Base-by-base conservation (phyloP, 2,329 filamentous ascomycete species). In the Teratosphaeria viscida region DNA sequence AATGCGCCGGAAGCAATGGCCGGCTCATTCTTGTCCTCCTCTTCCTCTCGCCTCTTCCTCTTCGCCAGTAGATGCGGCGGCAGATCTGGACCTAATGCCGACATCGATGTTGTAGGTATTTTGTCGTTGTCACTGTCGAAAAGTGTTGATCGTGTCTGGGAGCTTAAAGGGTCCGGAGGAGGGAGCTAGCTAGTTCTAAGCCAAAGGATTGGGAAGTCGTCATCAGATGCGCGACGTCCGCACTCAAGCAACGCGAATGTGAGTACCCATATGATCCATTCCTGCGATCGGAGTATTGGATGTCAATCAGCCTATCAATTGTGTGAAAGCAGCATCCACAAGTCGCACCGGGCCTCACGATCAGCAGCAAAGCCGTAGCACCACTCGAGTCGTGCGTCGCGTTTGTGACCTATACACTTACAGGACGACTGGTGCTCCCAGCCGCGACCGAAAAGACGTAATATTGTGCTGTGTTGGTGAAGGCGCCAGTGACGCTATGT, bases 41-140 rank as follows among this genome's bases (percentile, higher is more conserved):
- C 59, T 35, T 79, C 74, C 60, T 75, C 72, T 64, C 79, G 65
- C 72, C 75, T 75, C 79, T 83, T 74, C 63, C 75, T 69, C 72
- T 82, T 78, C 11, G 79, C 66, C 37, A 82, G 70, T 52, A 87
- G 79, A 62, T 88, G 84, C 4, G 87, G 80, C 12, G 89, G 88
- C 27, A 91, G 73, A 61, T 85, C 79, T 14, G 89, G 88, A 5
- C 88, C 87, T 68, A 89, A 85, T 37, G 83, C 84, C 56, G 85
- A 77, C 86, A 89, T 89, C 23, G 19, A 54, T 57, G 11, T 3
- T 16, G 55, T 27, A 27, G 29, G 29, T 56, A 26, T 27, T 23
- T 23, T 54, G 53, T 11, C 14, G 26, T 19, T 32, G 53, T 16
- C 14, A 3, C 32, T 54, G 27, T 32, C 43, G 16, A 12, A 26